A percentile compares a stretch with the other conserved stretches of the same genome.
Evolutionary conservation across 768 basidiomycete species (phyloP).

Genomic region (Lepiota subincarnata): DNA sequence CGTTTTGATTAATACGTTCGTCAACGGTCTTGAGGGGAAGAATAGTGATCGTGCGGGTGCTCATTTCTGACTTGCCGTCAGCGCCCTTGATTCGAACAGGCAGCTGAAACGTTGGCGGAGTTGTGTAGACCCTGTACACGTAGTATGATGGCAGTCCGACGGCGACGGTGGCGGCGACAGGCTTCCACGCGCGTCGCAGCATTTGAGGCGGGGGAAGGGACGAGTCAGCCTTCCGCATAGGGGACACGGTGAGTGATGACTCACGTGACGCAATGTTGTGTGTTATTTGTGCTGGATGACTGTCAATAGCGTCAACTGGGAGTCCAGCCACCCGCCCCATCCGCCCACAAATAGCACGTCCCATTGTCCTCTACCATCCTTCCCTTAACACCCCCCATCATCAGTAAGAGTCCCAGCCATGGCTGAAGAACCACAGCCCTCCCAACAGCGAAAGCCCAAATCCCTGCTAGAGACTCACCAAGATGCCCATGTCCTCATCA

Average conservation of each 20-base stretch:
- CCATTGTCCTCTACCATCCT: not conserved
- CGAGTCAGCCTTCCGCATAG: not conserved
- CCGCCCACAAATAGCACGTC: too few species aligned
- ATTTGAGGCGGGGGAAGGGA: slow-evolving; percentile 30
- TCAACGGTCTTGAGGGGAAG: slow-evolving; percentile 54
- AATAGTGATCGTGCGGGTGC: slow-evolving; percentile 48
- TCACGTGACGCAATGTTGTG: too few species aligned
- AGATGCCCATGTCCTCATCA: slow-evolving; percentile 1
- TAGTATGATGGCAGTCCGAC: slow-evolving; percentile 58
- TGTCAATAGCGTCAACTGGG: not conserved
- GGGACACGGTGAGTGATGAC: too few species aligned
- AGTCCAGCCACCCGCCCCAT: not conserved
- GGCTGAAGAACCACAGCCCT: not conserved
- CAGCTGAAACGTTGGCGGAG: slow-evolving; percentile 55
- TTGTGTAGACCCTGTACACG: slow-evolving; percentile 44
- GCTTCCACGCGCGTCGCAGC: slow-evolving; percentile 67
- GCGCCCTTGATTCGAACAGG: slow-evolving; percentile 48
- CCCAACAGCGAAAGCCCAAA: not conserved
- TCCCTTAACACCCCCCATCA: not conserved
- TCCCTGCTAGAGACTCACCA: slow-evolving; percentile 7
- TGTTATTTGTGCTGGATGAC: too few species aligned
- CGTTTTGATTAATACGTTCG: slow-evolving; percentile 52
- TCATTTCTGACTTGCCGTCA: slow-evolving; percentile 59
- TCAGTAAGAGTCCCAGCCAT: slow-evolving; percentile 8
- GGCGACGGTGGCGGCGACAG: slow-evolving; percentile 51